Base-by-base conservation (phyloP, 805 yeast genomes). In the Saccharomycodes ludwigii region DNA sequence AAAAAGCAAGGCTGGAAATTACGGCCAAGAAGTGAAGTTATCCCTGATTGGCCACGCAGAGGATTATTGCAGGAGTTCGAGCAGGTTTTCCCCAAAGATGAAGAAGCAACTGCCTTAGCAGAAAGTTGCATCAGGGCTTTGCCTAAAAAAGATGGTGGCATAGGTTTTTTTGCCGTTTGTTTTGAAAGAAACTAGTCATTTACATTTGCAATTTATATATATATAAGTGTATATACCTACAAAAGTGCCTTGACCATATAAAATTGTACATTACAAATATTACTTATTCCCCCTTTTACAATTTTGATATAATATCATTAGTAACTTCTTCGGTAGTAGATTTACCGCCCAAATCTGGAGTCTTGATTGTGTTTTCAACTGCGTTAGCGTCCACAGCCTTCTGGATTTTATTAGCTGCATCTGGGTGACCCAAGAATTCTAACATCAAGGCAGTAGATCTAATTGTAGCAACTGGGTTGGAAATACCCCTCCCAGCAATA, bases 391-490 rank as follows among this genome's bases (percentile, higher is more conserved):
- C 96, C 36, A 88, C 97, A 34, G 98, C 98, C 46, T 68, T 71
- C 66, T 88, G 82, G 47, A 91, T 91, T 48, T 77, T 73, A 40
- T 93, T 84, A 40, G 98, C 97, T 33, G 95, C 82, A 43, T 75
- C 74, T 26, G 81, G 61, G 63, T 79, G 71, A 39, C 97, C 97
- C 74, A 91, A 73, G 66, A 91, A 88, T 64, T 91, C 97, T 59
- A 91, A 73, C 94, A 91, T 78, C 56, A 91, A 68, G 35, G 97
- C 98, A 37, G 96, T 77, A 19, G 98, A 91, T 65, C 98, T 78
- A 55, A 91, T 88, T 31, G 98, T 91, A 35, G 98, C 98, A 50
- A 91, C 76, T 43, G 98, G 98, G 71, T 88, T 88, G 32, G 95
- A 72, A 47, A 84, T 82, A 48, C 91, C 91, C 59, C 71, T 76